These are phyloP conservation scores for Carallia pectinifolia DNA, from an alignment of 345 rosid genomes.

Conservation along the genomic window DNA sequence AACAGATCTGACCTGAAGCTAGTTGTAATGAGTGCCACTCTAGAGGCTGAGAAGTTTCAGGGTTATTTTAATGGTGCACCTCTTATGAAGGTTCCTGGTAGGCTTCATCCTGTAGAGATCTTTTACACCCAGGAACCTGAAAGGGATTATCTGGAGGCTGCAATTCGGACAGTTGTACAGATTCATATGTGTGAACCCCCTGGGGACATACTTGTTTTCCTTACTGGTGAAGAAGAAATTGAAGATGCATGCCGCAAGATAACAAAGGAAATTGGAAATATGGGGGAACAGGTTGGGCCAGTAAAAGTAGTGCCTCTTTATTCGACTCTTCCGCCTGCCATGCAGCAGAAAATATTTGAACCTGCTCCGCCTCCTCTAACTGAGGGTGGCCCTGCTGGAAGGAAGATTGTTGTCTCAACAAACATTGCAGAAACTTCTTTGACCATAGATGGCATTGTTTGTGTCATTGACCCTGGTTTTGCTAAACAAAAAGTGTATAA, in stretches of 20 bases:
- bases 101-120: conserved; percentile 93
- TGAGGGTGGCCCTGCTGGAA: conserved; percentile 83
- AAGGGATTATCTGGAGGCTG: conserved; percentile 90
- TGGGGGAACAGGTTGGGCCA: conserved; percentile 92
- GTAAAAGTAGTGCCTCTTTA: conserved; percentile 81
- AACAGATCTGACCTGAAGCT: conserved; percentile 80
- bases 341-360: conserved; percentile 96
- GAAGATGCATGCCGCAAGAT: conserved; percentile 98
- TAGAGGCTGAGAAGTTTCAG: conserved; percentile 96
- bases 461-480: conserved; percentile 94
- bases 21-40: conserved; percentile 98
- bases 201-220: conserved; percentile 93
- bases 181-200: conserved; percentile 71
- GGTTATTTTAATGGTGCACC: conserved; percentile 83
- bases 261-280: conserved; percentile 60
- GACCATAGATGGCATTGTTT: conserved; percentile 95
- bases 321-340: conserved; percentile 92
- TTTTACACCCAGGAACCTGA: conserved; percentile 93
- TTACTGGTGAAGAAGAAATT: conserved; percentile 96
- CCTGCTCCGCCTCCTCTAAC: conserved; percentile 76
- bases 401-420: conserved; percentile 94
- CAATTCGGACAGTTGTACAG: conserved; percentile 83
- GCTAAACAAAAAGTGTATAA: conserved; percentile 89
- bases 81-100: conserved; percentile 93
- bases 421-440: conserved; percentile 95